Evolutionary conservation across 805 yeast species (phyloP).

Genomic region (Teunomyces funiuensis): DNA sequence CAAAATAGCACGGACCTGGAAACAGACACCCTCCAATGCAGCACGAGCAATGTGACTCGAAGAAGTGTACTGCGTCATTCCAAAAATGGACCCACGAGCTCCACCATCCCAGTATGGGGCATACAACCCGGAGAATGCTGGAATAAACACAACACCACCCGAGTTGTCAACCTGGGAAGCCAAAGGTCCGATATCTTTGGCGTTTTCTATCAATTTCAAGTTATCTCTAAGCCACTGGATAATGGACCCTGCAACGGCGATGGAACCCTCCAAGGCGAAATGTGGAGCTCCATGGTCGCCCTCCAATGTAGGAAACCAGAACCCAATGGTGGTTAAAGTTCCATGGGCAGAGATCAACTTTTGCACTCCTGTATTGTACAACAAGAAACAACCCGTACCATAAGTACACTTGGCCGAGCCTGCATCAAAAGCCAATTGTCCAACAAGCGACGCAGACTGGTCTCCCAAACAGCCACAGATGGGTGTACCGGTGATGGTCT

Average conservation of each 20-base stretch:
- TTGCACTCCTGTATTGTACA: constrained; percentile 79
- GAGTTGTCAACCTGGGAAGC: constrained; percentile 78
- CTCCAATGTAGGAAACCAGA: constrained; percentile 72
- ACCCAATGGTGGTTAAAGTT: constrained; percentile 85
- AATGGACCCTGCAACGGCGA: constrained; percentile 93
- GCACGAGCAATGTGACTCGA: constrained; percentile 92
- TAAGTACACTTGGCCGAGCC: constrained; percentile 95
- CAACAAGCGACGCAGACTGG: constrained; percentile 90
- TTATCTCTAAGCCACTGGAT: constrained; percentile 94
- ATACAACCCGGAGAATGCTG: constrained; percentile 90
- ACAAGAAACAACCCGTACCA: constrained; percentile 92
- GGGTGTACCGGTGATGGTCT: constrained; percentile 60
- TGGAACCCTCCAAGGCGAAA: constrained; percentile 91
- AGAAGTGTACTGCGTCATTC: constrained; percentile 90
- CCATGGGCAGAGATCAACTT: constrained; percentile 77
- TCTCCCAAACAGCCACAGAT: constrained; percentile 92
- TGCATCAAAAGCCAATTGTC: constrained; percentile 78
- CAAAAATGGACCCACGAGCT: constrained; percentile 90
- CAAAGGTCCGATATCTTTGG: constrained; percentile 87
- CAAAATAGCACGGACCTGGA: constrained; percentile 86
- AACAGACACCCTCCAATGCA: constrained; percentile 92
- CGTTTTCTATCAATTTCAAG: constrained; percentile 73
- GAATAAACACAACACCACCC: constrained; percentile 92
- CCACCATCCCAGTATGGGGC: constrained; percentile 96
- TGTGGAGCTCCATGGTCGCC: constrained; percentile 60